phyloP scores from a whole-genome alignment of 495 filamentous ascomycete species.

The Penicillium paradoxum region DNA sequence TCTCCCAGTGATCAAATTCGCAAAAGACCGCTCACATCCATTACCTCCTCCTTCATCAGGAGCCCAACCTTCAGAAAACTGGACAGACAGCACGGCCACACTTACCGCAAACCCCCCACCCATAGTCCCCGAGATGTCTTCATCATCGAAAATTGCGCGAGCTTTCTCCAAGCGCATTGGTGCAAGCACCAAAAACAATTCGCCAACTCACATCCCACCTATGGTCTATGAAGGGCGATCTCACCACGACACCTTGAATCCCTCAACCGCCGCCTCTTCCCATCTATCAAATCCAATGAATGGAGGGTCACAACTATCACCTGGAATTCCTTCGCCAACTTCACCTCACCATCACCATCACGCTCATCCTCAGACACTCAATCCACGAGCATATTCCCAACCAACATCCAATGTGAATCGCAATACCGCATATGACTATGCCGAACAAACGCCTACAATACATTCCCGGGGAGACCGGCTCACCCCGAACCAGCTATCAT shows the following conservation, averaged over 20 bases:
- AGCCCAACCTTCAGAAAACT: constrained; percentile 15
- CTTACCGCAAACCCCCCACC: constrained; percentile 41
- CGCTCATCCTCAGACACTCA: constrained; percentile 41
- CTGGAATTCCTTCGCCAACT: constrained; percentile 76
- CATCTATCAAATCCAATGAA: constrained; percentile 70
- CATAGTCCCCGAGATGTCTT: constrained; percentile 22
- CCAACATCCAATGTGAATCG: constrained; percentile 28
- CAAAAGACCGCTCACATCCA: constrained; percentile 85
- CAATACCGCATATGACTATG: constrained; percentile 35
- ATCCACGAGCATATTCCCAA: constrained; percentile 46
- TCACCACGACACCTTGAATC: constrained; percentile 54
- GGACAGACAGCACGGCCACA: constrained; percentile 32
- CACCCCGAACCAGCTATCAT: constrained; percentile 37
- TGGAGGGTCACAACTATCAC: constrained; percentile 62
- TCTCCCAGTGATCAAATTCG: constrained; percentile 79
- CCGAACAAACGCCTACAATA: constrained; percentile 35
- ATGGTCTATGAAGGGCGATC: constrained; percentile 51
- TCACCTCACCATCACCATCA: constrained; percentile 57
- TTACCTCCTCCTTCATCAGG: constrained; percentile 56
- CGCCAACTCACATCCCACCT: constrained; percentile 70
- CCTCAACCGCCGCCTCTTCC: constrained; percentile 64
- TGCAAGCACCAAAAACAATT: constrained; percentile 68
- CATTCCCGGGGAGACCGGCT: constrained; percentile 33
- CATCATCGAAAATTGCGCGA: constrained; percentile 21
- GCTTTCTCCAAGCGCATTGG: constrained; percentile 80